phyloP scores from a whole-genome alignment of 78 protist genomes.

The Dictyostelium citrinum region DNA sequence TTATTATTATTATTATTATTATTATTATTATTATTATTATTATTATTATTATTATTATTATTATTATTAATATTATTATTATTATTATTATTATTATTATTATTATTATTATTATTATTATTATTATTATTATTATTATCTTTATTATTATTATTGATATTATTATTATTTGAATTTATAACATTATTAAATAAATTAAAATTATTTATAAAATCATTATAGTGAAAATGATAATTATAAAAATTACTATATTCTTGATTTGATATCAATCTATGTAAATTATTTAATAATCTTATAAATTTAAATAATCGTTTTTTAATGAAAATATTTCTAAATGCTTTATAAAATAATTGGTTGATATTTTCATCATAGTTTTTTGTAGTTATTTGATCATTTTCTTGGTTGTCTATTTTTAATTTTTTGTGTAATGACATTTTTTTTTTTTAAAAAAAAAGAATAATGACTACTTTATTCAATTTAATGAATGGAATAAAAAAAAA shows the following conservation, averaged over 20 bases:
- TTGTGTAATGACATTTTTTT: background rate
- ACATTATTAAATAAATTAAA: background rate
- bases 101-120: background rate
- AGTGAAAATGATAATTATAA: background rate
- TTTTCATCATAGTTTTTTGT: background rate
- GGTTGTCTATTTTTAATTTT: background rate
- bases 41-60: background rate
- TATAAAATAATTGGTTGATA: background rate
- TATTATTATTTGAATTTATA: background rate
- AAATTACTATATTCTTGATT: background rate
- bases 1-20: too few relatives aligned
- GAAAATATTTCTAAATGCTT: background rate
- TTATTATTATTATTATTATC: background rate
- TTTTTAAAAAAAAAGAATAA: too few relatives aligned
- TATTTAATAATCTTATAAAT: background rate
- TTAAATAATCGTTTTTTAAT: background rate
- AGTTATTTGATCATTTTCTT: background rate
- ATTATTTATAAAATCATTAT: background rate
- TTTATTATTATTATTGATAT: background rate
- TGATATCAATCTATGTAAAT: background rate
- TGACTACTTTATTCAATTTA: too few relatives aligned
- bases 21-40: too few relatives aligned
- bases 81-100: background rate
- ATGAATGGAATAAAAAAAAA: too few relatives aligned
- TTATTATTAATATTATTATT: too few relatives aligned